These are phyloP conservation scores for Pythium rhizo-oryzae DNA, from an alignment of 352 stramenopile genomes.

Conservation along the genomic window DNA sequence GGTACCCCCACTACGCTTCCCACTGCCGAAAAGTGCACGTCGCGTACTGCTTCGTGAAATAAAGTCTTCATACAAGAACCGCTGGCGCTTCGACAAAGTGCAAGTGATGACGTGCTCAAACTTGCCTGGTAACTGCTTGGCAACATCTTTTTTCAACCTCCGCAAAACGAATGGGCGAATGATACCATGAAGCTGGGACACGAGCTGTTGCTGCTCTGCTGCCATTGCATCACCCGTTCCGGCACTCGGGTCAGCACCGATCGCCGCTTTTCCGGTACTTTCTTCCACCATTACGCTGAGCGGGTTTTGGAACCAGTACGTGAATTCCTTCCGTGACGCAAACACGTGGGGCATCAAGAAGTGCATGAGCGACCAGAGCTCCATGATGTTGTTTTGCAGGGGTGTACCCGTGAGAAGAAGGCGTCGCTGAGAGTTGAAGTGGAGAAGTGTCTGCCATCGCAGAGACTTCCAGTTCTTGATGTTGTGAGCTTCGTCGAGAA, in stretches of 20 bases:
- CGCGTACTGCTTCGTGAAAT: slow-evolving; percentile 95
- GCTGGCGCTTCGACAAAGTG: slow-evolving; percentile 94
- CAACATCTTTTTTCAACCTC: slow-evolving; percentile 97
- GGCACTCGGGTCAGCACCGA: background rate
- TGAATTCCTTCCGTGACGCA: slow-evolving; percentile 93
- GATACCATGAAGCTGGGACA: slow-evolving; percentile 95
- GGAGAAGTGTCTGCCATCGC: slow-evolving; percentile 98
- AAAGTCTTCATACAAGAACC: slow-evolving; percentile 98
- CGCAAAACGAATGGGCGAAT: slow-evolving; percentile 98
- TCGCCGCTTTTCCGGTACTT: slow-evolving; percentile 3
- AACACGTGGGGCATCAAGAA: slow-evolving; percentile 99
- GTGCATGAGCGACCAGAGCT: slow-evolving; percentile 98
- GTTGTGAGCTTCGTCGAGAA: slow-evolving; percentile 99
- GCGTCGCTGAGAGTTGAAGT: slow-evolving; percentile 95
- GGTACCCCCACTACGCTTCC: slow-evolving; percentile 59
- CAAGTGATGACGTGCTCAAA: slow-evolving; percentile 97
- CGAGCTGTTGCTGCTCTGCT: slow-evolving; percentile 89
- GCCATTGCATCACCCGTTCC: slow-evolving; percentile 13
- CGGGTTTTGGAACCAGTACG: slow-evolving; percentile 98
- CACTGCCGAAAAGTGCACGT: slow-evolving; percentile 85
- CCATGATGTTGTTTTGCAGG: slow-evolving; percentile 98
- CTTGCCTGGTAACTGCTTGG: slow-evolving; percentile 97
- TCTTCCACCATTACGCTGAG: slow-evolving; percentile 86
- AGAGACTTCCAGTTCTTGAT: slow-evolving; percentile 99
- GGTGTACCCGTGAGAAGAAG: slow-evolving; percentile 96